phyloP scores from a whole-genome alignment of 441 rosid species.

The Raphanus hybrid region DNA sequence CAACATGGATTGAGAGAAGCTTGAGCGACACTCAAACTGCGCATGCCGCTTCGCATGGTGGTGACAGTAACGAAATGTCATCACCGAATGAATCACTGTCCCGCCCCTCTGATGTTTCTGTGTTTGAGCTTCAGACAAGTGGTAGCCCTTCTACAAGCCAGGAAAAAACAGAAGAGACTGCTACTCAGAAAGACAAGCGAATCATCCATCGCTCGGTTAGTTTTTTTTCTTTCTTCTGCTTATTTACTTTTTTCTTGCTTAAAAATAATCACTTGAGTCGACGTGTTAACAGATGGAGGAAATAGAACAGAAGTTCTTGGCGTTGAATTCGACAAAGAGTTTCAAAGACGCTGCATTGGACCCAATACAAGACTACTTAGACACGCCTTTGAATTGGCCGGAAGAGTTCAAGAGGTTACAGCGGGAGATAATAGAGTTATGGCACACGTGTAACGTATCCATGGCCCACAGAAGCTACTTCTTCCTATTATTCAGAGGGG shows the following conservation, averaged over 20 bases:
- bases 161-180: slow-evolving; percentile 30
- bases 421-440: slow-evolving; percentile 69
- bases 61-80: slow-evolving; percentile 32
- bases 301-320: slow-evolving; percentile 34
- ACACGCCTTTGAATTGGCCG: slow-evolving; percentile 50
- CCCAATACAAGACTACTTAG: slow-evolving; percentile 57
- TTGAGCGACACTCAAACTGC: slow-evolving; percentile 20
- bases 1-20: slow-evolving; percentile 26
- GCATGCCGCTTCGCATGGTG: slow-evolving; percentile 24
- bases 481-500: slow-evolving; percentile 74
- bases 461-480: slow-evolving; percentile 85
- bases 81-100: slow-evolving; percentile 49
- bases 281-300: slow-evolving; percentile 47
- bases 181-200: slow-evolving; percentile 41
- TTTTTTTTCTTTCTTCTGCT: slow-evolving; percentile 3
- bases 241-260: neutral
- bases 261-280: neutral
- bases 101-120: slow-evolving; percentile 40
- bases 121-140: slow-evolving; percentile 46
- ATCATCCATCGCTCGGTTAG: slow-evolving; percentile 54
- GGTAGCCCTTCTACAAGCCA: slow-evolving; percentile 19
- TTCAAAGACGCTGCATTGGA: slow-evolving; percentile 74
- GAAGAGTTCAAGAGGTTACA: slow-evolving; percentile 64
- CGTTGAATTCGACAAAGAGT: slow-evolving; percentile 40
- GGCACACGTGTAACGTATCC: slow-evolving; percentile 74